These are phyloP conservation scores for Salix suchowensis DNA, from an alignment of 345 rosid species.

Conservation along the genomic window DNA sequence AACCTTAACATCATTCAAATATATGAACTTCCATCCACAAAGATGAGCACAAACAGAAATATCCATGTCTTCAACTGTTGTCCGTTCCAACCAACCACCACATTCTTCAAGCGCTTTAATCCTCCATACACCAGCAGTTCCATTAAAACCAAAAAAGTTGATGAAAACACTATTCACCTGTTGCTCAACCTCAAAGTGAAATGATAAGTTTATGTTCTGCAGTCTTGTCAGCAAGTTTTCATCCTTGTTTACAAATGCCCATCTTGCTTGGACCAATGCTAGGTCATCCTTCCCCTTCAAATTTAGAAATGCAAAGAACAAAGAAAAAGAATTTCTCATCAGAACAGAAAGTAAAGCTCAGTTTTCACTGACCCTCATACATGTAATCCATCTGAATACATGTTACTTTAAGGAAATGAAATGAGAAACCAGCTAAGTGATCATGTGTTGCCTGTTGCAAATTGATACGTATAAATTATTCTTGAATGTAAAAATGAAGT, in stretches of 20 bases:
- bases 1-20: constrained; percentile 81
- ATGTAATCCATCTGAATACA: no score
- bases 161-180: constrained; percentile 82
- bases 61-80: constrained; percentile 96
- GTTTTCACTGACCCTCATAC: no score
- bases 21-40: constrained; percentile 88
- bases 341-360: not conserved
- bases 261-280: constrained; percentile 82
- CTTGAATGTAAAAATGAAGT: no score
- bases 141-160: constrained; percentile 87
- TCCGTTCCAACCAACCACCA: constrained; percentile 95
- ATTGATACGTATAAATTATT: no score
- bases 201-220: constrained; percentile 79
- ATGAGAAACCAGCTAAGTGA: not conserved
- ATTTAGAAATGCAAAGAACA: not conserved
- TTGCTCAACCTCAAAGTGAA: constrained; percentile 93
- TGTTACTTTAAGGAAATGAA: not conserved
- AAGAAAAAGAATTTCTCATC: not conserved
- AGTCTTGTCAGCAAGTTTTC: constrained; percentile 89
- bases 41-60: constrained; percentile 92
- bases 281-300: constrained; percentile 66
- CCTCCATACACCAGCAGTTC: constrained; percentile 97
- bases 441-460: not conserved
- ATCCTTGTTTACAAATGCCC: constrained; percentile 86
- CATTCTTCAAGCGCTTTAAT: constrained; percentile 81